Evolutionary conservation across 768 basidiomycete genomes (phyloP), one percentile per base, ranked within the genome.

Genomic region (Termitomyces sp.): DNA sequence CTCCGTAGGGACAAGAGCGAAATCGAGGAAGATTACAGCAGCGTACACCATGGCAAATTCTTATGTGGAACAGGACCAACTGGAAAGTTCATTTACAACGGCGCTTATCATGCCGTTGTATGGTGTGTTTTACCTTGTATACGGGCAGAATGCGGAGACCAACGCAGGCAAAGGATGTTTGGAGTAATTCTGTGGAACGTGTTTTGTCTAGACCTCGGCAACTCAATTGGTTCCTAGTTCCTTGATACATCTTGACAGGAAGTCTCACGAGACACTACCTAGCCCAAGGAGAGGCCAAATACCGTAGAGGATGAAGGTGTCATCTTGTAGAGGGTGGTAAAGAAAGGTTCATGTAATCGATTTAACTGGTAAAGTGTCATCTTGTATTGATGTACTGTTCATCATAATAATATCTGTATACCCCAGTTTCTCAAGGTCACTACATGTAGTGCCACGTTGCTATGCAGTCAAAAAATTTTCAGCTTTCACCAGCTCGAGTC

Each of bases 81-180:
- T 62, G 37, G 60, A 65, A 62, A 61, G 53, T 55, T 82, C 85
- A 0, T 94, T 92, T 68, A 88, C 88, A 3, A 91, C 89, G 1
- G 91, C 85, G 3, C 79, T 91, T 21, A 83, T 90, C 2, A 94
- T 93, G 91, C 71, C 93, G 1, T 70, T 91, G 3, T 92, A 89
- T 72, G 82, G 92, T 66, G 87, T 91, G 2, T 83, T 79, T 54
- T 93, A 91, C 69, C 81, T 93, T n/a, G 87, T 87, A 1, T 80
- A 88, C 67, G 91, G 89, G 15, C 91, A 93, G 64, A 79, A 74
- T 54, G 82, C 91, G 40, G 82, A 85, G 33, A 23, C 23, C 23
- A 23, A 23, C 2, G 23, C 87, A 89, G 67, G 85, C 86, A 0
- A 89, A 89, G 2, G 89, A 94, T 54, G 81, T 84, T 0, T 74